Conservation (phyloP, 805 yeast genomes). For the Saturnispora ahearnii region DNA sequence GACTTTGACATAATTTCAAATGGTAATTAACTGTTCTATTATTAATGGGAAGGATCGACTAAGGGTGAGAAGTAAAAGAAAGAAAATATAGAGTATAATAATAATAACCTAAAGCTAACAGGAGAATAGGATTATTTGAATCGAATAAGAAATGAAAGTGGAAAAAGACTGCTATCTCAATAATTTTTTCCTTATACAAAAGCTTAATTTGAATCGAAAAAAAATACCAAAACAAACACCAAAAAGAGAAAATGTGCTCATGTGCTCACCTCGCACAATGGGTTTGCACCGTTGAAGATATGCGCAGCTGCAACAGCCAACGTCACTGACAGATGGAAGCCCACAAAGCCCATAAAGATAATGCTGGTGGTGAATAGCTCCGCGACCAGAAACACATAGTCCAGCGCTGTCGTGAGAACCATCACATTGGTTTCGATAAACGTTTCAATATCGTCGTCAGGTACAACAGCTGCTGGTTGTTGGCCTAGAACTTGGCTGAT, state of each 20-base stretch:
- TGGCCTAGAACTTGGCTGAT: neutral
- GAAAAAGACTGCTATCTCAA: neutral
- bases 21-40: neutral
- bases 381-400: neutral
- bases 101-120: neutral
- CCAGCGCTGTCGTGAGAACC: neutral
- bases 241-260: neutral
- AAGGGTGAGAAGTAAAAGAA: neutral
- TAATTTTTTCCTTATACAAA: neutral
- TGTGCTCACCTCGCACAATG: neutral
- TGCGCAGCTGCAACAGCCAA: neutral
- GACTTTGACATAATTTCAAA: neutral
- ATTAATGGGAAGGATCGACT: neutral
- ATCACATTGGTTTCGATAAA: constrained; percentile 1
- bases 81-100: neutral
- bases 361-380: neutral
- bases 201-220: neutral
- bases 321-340: neutral
- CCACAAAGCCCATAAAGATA: neutral
- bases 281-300: neutral
- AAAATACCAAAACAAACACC: neutral
- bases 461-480: neutral
- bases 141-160: neutral
- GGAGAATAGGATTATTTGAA: too few relatives aligned
- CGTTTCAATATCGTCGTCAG: neutral